Evolutionary conservation across 108 stramenopile genomes (phyloP), one percentile per base, ranked within the genome.

Genomic region (Cyclostephanos tholiformis): DNA sequence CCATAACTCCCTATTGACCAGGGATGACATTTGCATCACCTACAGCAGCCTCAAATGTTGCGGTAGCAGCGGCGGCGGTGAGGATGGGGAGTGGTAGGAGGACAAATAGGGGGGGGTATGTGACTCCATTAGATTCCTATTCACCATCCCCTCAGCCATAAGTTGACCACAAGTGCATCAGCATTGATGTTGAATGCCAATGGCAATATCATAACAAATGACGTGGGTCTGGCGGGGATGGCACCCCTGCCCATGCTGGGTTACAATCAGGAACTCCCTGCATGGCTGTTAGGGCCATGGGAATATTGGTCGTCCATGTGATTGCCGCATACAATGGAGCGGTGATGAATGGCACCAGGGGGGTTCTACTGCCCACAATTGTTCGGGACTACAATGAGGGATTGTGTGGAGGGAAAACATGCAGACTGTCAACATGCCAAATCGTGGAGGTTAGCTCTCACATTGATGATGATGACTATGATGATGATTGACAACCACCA

Each of bases 41-140:
- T 88, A 86, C n/a, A n/a, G n/a, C 48, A 85, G 82, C 8, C 56
- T 88, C 51, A 77, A 86, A 59, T 84, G 85, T 67, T 75, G 74
- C 23, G 72, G 48, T 8, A 41, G 12, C 41, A 1, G 12, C 9
- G 41, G 12, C 4, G 4, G 12, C 41, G 41, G 12, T 10, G 41
- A 10, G 12, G 41, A 10, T 12, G 41, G 41, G 12, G 11, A 12
- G 12, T 10, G 41, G 11, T 8, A 41, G 1, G 41, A 12, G 11
- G 41, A 41, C 41, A 64, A 74, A 65, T 57, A 46, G 30, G 74
- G 74, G n/a, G 74, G 66, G 32, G n/a, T n/a, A n/a, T n/a, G n/a
- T n/a, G n/a, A n/a, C n/a, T 65, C 57, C 14, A 65, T 78, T 41
- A 57, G 77, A 63, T 78, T 78, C 52, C 25, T 78, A 36, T 41